Evolutionary conservation across 805 yeast genomes (phyloP).

Genomic region (Monosporozyma servazzii): DNA sequence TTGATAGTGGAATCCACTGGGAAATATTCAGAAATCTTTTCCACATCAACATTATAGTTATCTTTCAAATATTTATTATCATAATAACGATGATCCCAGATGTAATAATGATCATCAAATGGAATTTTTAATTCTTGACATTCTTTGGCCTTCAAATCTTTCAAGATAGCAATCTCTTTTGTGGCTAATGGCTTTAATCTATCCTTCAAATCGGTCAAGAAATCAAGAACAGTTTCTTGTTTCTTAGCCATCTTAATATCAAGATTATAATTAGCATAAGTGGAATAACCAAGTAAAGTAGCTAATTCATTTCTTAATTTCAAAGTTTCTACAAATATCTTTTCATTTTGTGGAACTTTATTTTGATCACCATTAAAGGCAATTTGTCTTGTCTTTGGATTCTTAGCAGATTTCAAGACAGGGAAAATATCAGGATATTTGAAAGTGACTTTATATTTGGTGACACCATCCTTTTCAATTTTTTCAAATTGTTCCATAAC

Average conservation of each 20-base stretch:
- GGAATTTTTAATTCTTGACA: constrained; percentile 36
- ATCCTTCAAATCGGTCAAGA: constrained; percentile 50
- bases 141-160: constrained; percentile 46
- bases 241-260: constrained; percentile 77
- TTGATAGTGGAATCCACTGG: constrained; percentile 59
- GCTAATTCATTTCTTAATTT: constrained; percentile 56
- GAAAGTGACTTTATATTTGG: constrained; percentile 56
- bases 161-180: constrained; percentile 42
- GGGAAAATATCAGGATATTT: constrained; percentile 77
- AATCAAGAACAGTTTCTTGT: constrained; percentile 48
- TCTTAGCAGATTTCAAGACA: constrained; percentile 61
- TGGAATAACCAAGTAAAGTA: constrained; percentile 51
- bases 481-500: constrained; percentile 49
- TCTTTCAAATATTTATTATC: constrained; percentile 56
- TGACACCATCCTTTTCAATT: constrained; percentile 31
- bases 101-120: constrained; percentile 37
- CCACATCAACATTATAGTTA: constrained; percentile 63
- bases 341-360: constrained; percentile 57
- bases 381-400: constrained; percentile 52
- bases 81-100: constrained; percentile 71
- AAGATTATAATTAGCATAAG: constrained; percentile 60
- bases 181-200: constrained; percentile 54
- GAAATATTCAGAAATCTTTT: constrained; percentile 66
- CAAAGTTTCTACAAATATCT: constrained; percentile 50
- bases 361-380: constrained; percentile 63